Base-by-base conservation (phyloP, 202 grass and related monocot species). In the Elaeis oleifera region DNA sequence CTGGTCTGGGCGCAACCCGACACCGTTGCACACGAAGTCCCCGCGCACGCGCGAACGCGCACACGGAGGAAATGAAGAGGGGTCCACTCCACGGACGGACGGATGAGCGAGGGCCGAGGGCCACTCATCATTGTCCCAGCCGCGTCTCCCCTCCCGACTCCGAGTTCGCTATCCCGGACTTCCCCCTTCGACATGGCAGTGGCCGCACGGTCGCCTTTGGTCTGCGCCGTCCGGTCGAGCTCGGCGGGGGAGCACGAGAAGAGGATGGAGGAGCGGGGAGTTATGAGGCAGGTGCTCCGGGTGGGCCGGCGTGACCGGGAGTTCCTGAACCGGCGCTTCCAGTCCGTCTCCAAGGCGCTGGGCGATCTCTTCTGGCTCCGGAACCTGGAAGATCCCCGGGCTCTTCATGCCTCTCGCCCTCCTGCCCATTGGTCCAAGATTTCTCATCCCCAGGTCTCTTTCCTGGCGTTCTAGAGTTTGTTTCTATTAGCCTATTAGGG, bases 321-420 rank as follows among this genome's bases (percentile, higher is more conserved):
- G 56, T 85, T 88, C 78, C 79, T 96, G 5, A 76, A 71, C 58
- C n/a, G 65, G 20, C 66, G 75, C 23, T 64, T 80, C 18, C 76
- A 48, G 19, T 65, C 68, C 56, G 58, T 77, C 9, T 68, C 82
- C 60, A 75, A 71, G 65, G 54, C 79, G 56, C 51, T 77, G 49
- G 50, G 23, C 4, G 61, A 82, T 20, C 14, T 82, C 31, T 61
- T 91, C 68, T 97, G 88, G 92, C 77, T 97, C 61, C 79, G 88
- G 24, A 85, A 85, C 69, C 79, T 97, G 27, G 92, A 97, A 75
- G 75, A 86, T 19, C 23, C 81, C 81, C 26, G 63, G 23, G 71
- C 44, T 53, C 70, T 44, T 61, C 49, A 8, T 56, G 48, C 3
- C 63, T 17, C 70, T 48, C 51, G 17, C 16, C 61, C n/a, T 53